Evolutionary conservation across 2,329 filamentous ascomycete species (phyloP).

Genomic region (Geosmithia morbida): DNA sequence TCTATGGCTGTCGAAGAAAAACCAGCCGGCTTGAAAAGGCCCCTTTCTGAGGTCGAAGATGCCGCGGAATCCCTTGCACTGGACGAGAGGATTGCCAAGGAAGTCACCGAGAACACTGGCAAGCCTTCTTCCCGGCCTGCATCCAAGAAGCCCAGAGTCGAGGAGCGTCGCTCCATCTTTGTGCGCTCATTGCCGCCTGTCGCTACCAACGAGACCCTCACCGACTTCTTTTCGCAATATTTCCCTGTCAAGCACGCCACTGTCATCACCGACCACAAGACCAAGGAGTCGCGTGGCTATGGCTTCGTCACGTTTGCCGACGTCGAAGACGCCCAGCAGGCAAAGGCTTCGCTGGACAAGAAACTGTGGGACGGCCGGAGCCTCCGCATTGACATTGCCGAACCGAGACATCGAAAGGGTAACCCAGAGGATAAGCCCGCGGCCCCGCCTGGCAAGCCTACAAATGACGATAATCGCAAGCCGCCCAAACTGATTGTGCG

Average conservation of each 20-base stretch:
- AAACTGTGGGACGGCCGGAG: constrained; percentile 64
- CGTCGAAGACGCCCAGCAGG: constrained; percentile 73
- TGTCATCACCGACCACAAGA: constrained; percentile 75
- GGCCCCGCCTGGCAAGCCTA: constrained; percentile 30
- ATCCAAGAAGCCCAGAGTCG: constrained; percentile 42
- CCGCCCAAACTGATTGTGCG: constrained; percentile 73
- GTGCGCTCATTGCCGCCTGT: constrained; percentile 70
- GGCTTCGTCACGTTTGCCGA: constrained; percentile 97
- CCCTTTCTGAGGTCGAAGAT: constrained; percentile 14
- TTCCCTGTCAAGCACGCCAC: constrained; percentile 92
- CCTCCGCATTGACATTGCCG: constrained; percentile 76
- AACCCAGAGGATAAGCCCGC: constrained; percentile 22
- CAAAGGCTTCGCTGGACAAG: constrained; percentile 69
- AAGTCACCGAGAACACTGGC: constrained; percentile 13
- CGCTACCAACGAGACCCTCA: constrained; percentile 69
- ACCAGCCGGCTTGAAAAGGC: constrained; percentile 14
- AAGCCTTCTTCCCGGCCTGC: constrained; percentile 8
- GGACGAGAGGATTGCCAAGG: constrained; percentile 6
- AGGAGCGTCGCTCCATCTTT: constrained; percentile 64
- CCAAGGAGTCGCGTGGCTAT: constrained; percentile 80
- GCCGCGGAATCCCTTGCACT: constrained; percentile 4
- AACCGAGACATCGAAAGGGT: constrained; percentile 60
- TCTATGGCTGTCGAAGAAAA: neutral
- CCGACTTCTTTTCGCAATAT: constrained; percentile 83
- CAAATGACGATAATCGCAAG: constrained; percentile 46